Evolutionary conservation across 768 basidiomycete species (phyloP), one percentile per base, ranked within the genome.

Genomic region (Termitomyces sp.): DNA sequence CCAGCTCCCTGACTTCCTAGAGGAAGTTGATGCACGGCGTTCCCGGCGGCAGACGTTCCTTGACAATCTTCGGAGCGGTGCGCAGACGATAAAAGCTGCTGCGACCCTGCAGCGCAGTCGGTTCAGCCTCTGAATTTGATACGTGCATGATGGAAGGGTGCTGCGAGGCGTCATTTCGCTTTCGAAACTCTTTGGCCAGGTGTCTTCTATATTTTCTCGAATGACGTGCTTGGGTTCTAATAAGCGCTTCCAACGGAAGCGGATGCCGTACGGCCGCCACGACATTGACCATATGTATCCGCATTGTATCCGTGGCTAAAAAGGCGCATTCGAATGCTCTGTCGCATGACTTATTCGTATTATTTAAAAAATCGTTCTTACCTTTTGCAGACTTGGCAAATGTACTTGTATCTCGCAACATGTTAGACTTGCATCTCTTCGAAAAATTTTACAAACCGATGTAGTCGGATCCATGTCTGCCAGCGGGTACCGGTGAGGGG

Each of bases 21-120:
- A 61, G 16, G 67, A 47, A 16, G 37, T 13, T 24, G 20, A 47
- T 30, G 10, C 30, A 0, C 36, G 20, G 33, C n/a, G 20, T 44
- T 62, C 64, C 59, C 56, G 69, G 58, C 65, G 63, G 33, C 53
- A 63, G 20, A 62, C 61, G 37, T 66, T 71, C 56, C 57, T 74
- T 16, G 59, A 62, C 14, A 57, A 56, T 1, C 39, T 73, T 4
- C 71, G 69, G 70, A 68, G 64, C 46, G 67, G 68, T 12, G 63
- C 65, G 22, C 51, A 53, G 30, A 39, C 57, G n/a, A 45, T 53
- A n/a, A 64, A 58, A 37, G 50, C 61, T 22, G 58, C 60, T 43
- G 61, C 59, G n/a, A 48, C 51, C 26, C 51, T 39, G 36, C 51
- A 52, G 37, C 51, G 62, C 6, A 69, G 65, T 49, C 63, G 72